Evolutionary conservation across 805 yeast species (phyloP).

Genomic region (Yamadazyma nakazawae): DNA sequence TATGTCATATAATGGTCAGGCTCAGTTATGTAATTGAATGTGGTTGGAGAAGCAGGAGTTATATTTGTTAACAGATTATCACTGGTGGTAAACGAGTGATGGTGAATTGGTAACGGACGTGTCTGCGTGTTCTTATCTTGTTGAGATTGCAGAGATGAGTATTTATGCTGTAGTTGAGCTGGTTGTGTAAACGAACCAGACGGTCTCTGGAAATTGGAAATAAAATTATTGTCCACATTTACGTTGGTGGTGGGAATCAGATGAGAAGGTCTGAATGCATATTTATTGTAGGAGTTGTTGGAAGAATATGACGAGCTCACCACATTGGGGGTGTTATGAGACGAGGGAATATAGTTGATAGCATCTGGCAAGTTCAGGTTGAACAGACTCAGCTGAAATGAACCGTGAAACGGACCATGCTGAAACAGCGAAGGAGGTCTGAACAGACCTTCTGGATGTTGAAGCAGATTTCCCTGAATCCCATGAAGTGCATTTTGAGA

Average conservation of each 20-base stretch:
- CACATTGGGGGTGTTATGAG: constrained; percentile 43
- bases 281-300: constrained; percentile 32
- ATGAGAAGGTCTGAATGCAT: constrained; percentile 21
- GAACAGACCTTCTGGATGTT: background rate
- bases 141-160: background rate
- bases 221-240: constrained; percentile 37
- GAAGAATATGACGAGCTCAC: constrained; percentile 42
- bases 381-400: background rate
- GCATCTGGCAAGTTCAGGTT: constrained; percentile 12
- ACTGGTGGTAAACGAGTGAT: constrained; percentile 9
- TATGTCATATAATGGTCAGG: constrained; percentile 46
- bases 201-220: constrained; percentile 8
- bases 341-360: constrained; percentile 35
- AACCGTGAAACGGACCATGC: background rate
- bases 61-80: constrained; percentile 5
- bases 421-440: background rate
- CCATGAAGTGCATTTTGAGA: background rate
- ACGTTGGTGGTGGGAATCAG: constrained; percentile 56
- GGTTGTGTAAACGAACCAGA: background rate
- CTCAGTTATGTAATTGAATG: constrained; percentile 14
- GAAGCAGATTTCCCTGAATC: background rate
- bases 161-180: background rate
- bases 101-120: constrained; percentile 5
- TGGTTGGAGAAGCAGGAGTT: constrained; percentile 4
- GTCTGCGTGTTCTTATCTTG: constrained; percentile 6